These are phyloP conservation scores for Aspergillus pseudotamarii DNA, from an alignment of 2,329 filamentous ascomycete genomes.

Conservation along the genomic window DNA sequence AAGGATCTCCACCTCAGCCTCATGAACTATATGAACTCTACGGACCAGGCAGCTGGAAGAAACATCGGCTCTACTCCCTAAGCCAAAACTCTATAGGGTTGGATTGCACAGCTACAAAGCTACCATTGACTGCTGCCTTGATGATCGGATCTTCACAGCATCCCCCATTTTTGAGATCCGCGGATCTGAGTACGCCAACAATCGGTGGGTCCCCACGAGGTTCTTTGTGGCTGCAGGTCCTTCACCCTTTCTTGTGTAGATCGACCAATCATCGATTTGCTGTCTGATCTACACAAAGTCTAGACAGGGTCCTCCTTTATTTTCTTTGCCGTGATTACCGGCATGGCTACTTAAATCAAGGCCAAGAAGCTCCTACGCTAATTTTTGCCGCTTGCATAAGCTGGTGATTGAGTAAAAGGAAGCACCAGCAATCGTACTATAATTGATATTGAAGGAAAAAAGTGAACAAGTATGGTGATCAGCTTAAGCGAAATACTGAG, in stretches of 20 bases:
- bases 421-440: background rate
- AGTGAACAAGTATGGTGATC: background rate
- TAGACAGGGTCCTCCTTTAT: background rate
- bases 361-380: background rate
- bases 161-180: background rate
- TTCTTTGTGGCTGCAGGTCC: background rate
- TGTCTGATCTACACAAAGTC: background rate
- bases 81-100: background rate
- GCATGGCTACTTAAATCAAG: background rate
- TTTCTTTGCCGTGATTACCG: background rate
- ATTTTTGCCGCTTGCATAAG: background rate
- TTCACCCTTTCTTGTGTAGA: background rate
- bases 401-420: background rate
- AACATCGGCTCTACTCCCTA: background rate
- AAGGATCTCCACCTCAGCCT: constrained; percentile 3
- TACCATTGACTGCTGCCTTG: background rate
- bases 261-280: background rate
- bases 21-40: background rate
- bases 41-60: background rate
- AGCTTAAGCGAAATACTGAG: background rate
- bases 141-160: background rate
- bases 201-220: constrained; percentile 3
- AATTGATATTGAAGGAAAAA: too few species aligned
- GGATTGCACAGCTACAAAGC: background rate
- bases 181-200: background rate